Percentiles rank a stretch among this genome's conserved stretches.
Evolutionary conservation across 2,329 filamentous ascomycete species (phyloP).

Genomic region (Nemania abortiva): DNA sequence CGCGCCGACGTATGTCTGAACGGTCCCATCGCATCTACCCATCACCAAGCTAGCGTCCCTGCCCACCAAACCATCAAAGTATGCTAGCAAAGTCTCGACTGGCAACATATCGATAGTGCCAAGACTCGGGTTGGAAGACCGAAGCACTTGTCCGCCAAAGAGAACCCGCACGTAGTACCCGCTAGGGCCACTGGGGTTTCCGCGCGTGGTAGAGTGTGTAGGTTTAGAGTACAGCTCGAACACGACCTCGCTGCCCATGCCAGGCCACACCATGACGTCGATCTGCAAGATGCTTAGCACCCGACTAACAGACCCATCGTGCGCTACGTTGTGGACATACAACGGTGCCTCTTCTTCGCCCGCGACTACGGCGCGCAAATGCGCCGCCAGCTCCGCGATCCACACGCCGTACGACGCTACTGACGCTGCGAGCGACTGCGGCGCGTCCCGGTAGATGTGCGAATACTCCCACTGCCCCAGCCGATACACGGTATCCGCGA

Average conservation of each 20-base stretch:
- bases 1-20: slow-evolving; percentile 13
- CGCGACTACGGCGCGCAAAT: slow-evolving; percentile 68
- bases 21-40: slow-evolving; percentile 49
- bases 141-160: slow-evolving; percentile 75
- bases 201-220: slow-evolving; percentile 22
- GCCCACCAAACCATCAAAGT: slow-evolving; percentile 79
- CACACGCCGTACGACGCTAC: slow-evolving; percentile 76
- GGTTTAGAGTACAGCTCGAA: slow-evolving; percentile 73
- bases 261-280: slow-evolving; percentile 84
- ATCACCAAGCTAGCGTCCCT: slow-evolving; percentile 58
- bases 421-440: slow-evolving; percentile 71
- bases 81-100: slow-evolving; percentile 71
- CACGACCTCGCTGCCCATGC: slow-evolving; percentile 83
- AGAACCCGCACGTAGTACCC: slow-evolving; percentile 73
- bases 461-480: slow-evolving; percentile 85
- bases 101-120: slow-evolving; percentile 79
- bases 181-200: slow-evolving; percentile 30
- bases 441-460: slow-evolving; percentile 78
- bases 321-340: slow-evolving; percentile 83
- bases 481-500: slow-evolving; percentile 78
- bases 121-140: slow-evolving; percentile 76
- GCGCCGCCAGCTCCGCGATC: slow-evolving; percentile 76
- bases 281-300: slow-evolving; percentile 78
- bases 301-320: slow-evolving; percentile 79
- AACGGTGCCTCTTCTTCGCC: slow-evolving; percentile 54